Conservation (phyloP, 2,329 filamentous ascomycete species). For the Calycina herbarum region DNA sequence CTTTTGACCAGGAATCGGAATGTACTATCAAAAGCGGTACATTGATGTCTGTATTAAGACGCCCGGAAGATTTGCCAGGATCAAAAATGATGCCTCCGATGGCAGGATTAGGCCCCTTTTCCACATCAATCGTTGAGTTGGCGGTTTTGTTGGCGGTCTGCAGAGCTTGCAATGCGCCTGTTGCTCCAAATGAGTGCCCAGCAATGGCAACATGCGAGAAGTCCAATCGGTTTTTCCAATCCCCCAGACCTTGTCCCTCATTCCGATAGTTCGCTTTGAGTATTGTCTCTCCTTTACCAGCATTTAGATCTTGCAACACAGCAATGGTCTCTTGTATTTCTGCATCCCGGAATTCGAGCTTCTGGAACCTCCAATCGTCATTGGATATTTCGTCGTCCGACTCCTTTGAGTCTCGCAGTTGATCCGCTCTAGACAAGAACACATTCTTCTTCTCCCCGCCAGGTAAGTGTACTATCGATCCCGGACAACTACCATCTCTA, state of each 20-base stretch:
- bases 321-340: background rate
- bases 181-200: background rate
- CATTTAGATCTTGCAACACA: background rate
- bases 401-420: background rate
- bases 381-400: background rate
- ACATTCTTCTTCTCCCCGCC: background rate
- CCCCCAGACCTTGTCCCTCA: background rate
- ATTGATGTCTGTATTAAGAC: background rate
- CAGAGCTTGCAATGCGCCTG: background rate
- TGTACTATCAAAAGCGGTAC: background rate
- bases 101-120: background rate
- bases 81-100: conserved; percentile 2
- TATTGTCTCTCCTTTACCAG: background rate
- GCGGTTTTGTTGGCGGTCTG: background rate
- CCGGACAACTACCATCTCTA: background rate
- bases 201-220: conserved; percentile 3
- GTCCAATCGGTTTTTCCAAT: background rate
- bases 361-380: conserved; percentile 2
- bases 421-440: background rate
- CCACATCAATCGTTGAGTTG: background rate
- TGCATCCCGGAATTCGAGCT: conserved; percentile 1
- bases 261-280: background rate
- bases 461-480: background rate
- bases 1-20: conserved; percentile 1
- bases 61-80: background rate